These are phyloP conservation scores for Fusarium napiforme DNA, from an alignment of 2,329 filamentous ascomycete species.

Conservation along the genomic window DNA sequence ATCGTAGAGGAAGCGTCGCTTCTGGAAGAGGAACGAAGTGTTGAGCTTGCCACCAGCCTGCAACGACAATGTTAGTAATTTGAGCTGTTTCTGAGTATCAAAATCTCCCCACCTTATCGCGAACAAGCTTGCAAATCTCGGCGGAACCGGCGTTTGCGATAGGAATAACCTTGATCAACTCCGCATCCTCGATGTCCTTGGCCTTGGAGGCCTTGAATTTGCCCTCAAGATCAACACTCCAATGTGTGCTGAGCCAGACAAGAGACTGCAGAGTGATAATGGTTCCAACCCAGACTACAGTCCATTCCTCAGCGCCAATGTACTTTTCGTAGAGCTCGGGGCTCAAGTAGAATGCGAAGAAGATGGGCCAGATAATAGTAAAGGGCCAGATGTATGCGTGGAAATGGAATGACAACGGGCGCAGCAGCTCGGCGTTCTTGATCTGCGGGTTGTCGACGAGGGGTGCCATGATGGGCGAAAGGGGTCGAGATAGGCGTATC, in stretches of 20 bases:
- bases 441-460: conserved; percentile 95
- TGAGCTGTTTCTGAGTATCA: conserved; percentile 1
- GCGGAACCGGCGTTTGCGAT: conserved; percentile 87
- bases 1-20: conserved; percentile 92
- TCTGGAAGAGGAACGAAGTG: conserved; percentile 95
- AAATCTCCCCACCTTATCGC: conserved; percentile 69
- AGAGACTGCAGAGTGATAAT: conserved; percentile 91
- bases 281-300: conserved; percentile 89
- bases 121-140: conserved; percentile 85
- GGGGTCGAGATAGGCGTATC: conserved; percentile 24
- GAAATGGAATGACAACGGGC: conserved; percentile 81
- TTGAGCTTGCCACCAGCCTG: conserved; percentile 78
- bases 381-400: conserved; percentile 97
- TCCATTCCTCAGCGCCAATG: conserved; percentile 96
- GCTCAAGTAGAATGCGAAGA: conserved; percentile 87
- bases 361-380: conserved; percentile 88
- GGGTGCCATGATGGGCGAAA: conserved; percentile 67
- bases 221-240: conserved; percentile 89
- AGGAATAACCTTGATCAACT: conserved; percentile 92
- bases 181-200: conserved; percentile 75
- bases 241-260: conserved; percentile 95
- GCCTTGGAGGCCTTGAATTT: conserved; percentile 82
- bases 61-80: conserved; percentile 19
- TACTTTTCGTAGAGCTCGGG: conserved; percentile 87
- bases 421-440: conserved; percentile 85